phyloP scores from a whole-genome alignment of 2,329 filamentous ascomycete genomes.

The Bipolaris victoriae region DNA sequence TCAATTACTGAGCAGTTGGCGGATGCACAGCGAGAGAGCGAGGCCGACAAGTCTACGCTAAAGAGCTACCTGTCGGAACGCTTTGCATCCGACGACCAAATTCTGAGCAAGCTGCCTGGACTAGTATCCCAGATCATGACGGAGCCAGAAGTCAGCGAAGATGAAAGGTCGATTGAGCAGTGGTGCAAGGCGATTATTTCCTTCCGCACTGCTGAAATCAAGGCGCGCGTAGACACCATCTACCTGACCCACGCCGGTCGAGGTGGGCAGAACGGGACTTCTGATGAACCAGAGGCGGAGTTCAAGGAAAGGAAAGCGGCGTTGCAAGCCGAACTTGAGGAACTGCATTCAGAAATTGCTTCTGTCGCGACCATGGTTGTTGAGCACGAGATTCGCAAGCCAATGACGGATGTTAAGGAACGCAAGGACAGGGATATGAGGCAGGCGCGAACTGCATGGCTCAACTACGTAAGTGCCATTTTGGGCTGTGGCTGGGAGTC shows the following conservation, averaged over 20 bases:
- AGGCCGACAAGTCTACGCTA: constrained; percentile 54
- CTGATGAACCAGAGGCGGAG: constrained; percentile 46
- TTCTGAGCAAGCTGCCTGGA: constrained; percentile 70
- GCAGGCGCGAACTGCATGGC: constrained; percentile 49
- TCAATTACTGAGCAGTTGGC: constrained; percentile 44
- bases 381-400: constrained; percentile 70
- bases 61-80: constrained; percentile 58
- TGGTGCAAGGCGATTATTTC: constrained; percentile 58
- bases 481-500: too few relatives aligned
- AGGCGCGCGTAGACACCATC: constrained; percentile 57
- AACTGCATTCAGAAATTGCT: constrained; percentile 71
- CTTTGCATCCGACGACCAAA: constrained; percentile 67
- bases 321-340: constrained; percentile 70
- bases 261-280: constrained; percentile 9
- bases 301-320: constrained; percentile 59
- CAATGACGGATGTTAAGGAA: constrained; percentile 57
- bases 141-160: constrained; percentile 56
- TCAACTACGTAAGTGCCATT: constrained; percentile 48
- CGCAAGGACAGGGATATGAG: constrained; percentile 44
- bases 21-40: constrained; percentile 56
- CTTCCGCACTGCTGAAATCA: constrained; percentile 51
- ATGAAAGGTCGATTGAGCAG: constrained; percentile 60
- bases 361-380: constrained; percentile 74
- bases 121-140: constrained; percentile 65
- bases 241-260: constrained; percentile 54